These are phyloP conservation scores for Malassezia vespertilionis DNA, from an alignment of 1,284 basidiomycete species.

Conservation along the genomic window DNA sequence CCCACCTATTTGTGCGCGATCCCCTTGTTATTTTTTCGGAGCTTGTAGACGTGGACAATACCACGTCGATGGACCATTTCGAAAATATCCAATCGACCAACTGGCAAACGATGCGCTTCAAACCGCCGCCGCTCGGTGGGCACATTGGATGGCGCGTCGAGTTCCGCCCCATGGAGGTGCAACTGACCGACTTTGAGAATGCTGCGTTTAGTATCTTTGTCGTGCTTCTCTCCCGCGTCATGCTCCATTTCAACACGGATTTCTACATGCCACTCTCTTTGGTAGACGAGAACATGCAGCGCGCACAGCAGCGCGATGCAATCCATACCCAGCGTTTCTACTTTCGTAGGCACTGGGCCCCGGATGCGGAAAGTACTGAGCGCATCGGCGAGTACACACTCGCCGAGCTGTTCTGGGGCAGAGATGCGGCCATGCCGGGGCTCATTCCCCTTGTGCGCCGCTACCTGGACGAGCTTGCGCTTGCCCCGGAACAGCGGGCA, in stretches of 20 bases:
- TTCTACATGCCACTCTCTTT: constrained; percentile 95
- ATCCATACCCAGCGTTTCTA: constrained; percentile 65
- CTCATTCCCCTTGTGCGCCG: constrained; percentile 70
- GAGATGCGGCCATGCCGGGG: constrained; percentile 67
- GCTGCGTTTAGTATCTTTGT: constrained; percentile 91
- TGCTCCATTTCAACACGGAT: constrained; percentile 79
- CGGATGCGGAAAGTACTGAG: neutral
- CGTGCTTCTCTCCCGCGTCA: constrained; percentile 83
- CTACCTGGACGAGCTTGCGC: constrained; percentile 78
- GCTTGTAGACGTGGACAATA: constrained; percentile 82
- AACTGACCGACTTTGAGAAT: constrained; percentile 97
- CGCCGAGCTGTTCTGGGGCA: constrained; percentile 86
- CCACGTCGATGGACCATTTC: constrained; percentile 80
- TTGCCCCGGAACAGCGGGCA: constrained; percentile 57
- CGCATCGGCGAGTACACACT: constrained; percentile 74
- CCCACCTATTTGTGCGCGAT: constrained; percentile 94
- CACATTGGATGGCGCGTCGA: constrained; percentile 96
- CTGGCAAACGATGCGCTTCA: constrained; percentile 98
- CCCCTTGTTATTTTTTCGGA: constrained; percentile 92
- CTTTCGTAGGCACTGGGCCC: constrained; percentile 58
- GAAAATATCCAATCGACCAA: constrained; percentile 99
- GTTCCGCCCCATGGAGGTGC: constrained; percentile 97
- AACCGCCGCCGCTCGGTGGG: constrained; percentile 76
- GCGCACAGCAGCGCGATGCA: constrained; percentile 76
- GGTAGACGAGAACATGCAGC: constrained; percentile 92